Conservation (phyloP, 345 rosid species). For the Corchorus capsularis region DNA sequence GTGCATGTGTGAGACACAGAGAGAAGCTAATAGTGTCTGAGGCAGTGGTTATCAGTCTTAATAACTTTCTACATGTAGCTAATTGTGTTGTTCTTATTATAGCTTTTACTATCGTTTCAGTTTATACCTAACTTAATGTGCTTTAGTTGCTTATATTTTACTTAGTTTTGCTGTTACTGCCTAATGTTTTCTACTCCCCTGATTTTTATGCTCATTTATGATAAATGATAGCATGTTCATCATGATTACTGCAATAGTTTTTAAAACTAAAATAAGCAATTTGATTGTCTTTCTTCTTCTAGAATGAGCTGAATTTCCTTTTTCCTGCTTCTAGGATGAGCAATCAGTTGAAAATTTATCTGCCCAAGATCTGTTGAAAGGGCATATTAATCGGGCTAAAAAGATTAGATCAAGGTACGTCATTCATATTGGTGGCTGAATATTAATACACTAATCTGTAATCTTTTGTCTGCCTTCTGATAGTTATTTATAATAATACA, state of each 20-base stretch:
- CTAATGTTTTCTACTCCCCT: not conserved
- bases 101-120: not conserved
- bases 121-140: not conserved
- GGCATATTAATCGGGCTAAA: constrained; percentile 71
- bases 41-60: not conserved
- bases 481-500: not conserved
- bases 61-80: not conserved
- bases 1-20: not conserved
- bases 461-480: not conserved
- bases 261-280: not conserved
- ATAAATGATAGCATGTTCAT: not conserved
- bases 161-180: not conserved
- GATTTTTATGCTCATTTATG: not conserved
- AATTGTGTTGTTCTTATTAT: not conserved
- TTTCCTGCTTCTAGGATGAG: constrained; percentile 51
- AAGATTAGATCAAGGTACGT: constrained; percentile 72
- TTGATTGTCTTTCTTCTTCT: not conserved
- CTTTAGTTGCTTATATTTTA: not conserved
- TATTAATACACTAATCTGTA: not conserved
- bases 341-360: constrained; percentile 55
- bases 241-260: not conserved
- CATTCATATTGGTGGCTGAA: not conserved
- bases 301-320: constrained; percentile 19
- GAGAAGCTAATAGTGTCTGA: not conserved
- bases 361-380: constrained; percentile 62